phyloP scores from a whole-genome alignment of 129 eudicot species.

The Pittosporum tobira region DNA sequence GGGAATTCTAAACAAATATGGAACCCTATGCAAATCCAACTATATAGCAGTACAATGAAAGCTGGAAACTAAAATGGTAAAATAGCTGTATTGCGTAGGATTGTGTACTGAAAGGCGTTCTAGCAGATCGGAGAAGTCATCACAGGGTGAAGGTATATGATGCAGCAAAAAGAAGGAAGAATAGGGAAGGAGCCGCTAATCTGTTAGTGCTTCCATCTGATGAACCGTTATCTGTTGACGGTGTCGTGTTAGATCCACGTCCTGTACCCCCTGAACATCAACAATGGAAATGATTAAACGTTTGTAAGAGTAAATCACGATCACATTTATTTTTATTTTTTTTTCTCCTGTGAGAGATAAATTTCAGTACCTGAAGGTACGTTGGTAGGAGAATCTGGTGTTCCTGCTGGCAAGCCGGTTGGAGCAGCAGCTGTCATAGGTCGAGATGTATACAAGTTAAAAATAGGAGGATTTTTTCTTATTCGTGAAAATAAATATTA shows the following conservation, averaged over 20 bases:
- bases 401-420: conserved; percentile 30
- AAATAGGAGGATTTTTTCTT: not conserved
- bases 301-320: not conserved
- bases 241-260: conserved; percentile 36
- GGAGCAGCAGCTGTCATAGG: conserved; percentile 42
- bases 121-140: conserved; percentile 6
- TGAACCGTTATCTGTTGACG: conserved; percentile 41
- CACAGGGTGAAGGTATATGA: conserved; percentile 13
- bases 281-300: not conserved
- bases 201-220: conserved; percentile 29
- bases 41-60: not conserved
- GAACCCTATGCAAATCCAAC: conserved; percentile 1
- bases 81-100: too few relatives aligned
- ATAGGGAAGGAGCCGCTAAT: conserved; percentile 21
- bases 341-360: too few relatives aligned
- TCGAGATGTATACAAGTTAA: conserved; percentile 6
- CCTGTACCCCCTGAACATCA: conserved; percentile 4
- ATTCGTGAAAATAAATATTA: not conserved
- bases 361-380: conserved; percentile 20
- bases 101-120: not conserved
- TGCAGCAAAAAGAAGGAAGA: conserved; percentile 21
- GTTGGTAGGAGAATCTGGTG: conserved; percentile 29
- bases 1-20: not conserved
- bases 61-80: not conserved
- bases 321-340: too few relatives aligned